Conservation (phyloP, 2,329 filamentous ascomycete genomes). For the Pezicula radicicola region DNA sequence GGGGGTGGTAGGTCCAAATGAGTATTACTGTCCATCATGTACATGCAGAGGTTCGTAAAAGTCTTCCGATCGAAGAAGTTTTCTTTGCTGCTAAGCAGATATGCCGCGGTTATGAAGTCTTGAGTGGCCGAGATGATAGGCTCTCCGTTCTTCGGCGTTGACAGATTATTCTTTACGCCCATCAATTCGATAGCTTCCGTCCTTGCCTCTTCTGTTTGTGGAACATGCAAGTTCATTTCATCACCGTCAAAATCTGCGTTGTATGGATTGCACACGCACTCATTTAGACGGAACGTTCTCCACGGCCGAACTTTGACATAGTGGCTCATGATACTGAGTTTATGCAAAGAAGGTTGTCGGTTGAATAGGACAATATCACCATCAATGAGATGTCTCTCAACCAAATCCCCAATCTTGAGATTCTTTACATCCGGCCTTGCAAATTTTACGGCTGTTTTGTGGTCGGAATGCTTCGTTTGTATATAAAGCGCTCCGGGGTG, state of each 20-base stretch:
- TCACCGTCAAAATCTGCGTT: constrained; percentile 99
- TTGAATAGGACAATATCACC: constrained; percentile 97
- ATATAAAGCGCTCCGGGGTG: constrained; percentile 90
- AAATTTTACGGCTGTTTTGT: constrained; percentile 74
- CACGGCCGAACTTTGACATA: constrained; percentile 90
- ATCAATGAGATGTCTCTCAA: constrained; percentile 93
- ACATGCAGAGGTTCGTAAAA: constrained; percentile 86
- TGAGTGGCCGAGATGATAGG: constrained; percentile 99
- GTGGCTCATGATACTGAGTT: constrained; percentile 97
- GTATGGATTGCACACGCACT: constrained; percentile 97
- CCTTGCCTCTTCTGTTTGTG: constrained; percentile 93
- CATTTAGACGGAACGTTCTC: constrained; percentile 94
- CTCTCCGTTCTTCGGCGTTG: constrained; percentile 95
- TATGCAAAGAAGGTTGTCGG: constrained; percentile 94
- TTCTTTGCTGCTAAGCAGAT: constrained; percentile 87
- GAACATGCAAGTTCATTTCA: constrained; percentile 98
- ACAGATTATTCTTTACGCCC: constrained; percentile 96
- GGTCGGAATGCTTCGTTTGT: constrained; percentile 64
- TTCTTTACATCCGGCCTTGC: constrained; percentile 72
- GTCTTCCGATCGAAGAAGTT: constrained; percentile 85
- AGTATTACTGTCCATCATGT: constrained; percentile 83
- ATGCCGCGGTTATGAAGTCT: constrained; percentile 97
- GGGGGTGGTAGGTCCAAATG: constrained; percentile 84
- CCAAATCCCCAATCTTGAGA: constrained; percentile 79
- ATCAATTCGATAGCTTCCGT: constrained; percentile 95